A percentile compares a stretch with the other conserved stretches of the same genome.
Conservation (phyloP, 805 yeast species). For the Nakazawaea laoshanensis region DNA sequence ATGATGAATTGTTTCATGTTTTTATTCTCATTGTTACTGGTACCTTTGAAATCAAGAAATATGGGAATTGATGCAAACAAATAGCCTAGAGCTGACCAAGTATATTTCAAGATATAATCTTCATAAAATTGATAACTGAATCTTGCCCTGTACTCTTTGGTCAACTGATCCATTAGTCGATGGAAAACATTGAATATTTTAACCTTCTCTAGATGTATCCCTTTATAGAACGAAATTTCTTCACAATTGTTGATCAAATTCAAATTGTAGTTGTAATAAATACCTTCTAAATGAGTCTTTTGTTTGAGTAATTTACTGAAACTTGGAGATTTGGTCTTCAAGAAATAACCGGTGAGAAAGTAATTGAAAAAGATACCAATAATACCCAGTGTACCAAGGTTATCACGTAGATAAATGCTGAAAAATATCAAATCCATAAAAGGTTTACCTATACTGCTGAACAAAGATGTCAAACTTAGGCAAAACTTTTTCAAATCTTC, state of each 20-base stretch:
- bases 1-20: constrained; percentile 85
- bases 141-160: constrained; percentile 40
- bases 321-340: constrained; percentile 73
- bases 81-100: constrained; percentile 96
- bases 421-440: constrained; percentile 79
- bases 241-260: constrained; percentile 84
- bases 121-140: constrained; percentile 69
- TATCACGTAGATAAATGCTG: constrained; percentile 74
- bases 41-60: constrained; percentile 29
- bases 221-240: constrained; percentile 91
- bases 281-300: constrained; percentile 78
- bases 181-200: constrained; percentile 55
- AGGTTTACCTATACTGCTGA: constrained; percentile 89
- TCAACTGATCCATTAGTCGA: constrained; percentile 31
- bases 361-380: constrained; percentile 77
- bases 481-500: constrained; percentile 78
- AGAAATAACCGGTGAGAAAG: constrained; percentile 65
- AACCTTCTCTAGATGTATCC: constrained; percentile 66
- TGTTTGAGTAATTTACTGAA: constrained; percentile 70
- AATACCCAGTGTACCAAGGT: constrained; percentile 81
- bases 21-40: constrained; percentile 31
- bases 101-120: constrained; percentile 79
- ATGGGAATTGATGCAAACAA: constrained; percentile 87
- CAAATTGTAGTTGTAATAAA: constrained; percentile 78
- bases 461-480: constrained; percentile 72